Percentiles rank a stretch among this genome's conserved stretches.
phyloP scores from a whole-genome alignment of 1,284 basidiomycete genomes.

The Leccinum fuscescens region DNA sequence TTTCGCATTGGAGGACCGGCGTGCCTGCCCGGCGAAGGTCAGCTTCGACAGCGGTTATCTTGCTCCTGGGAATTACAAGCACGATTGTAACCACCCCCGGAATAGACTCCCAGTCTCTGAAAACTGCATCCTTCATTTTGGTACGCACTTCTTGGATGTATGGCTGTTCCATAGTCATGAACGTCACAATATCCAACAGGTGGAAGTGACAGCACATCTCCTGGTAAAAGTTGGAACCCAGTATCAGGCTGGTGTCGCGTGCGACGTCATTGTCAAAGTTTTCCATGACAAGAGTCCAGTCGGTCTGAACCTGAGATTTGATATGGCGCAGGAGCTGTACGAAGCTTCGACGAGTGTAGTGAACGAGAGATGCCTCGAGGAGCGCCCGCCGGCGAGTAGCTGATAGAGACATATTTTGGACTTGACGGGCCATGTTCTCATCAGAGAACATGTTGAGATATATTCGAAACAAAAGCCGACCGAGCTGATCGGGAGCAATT shows the following conservation, averaged over 20 bases:
- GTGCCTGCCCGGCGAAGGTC: conserved; percentile 27
- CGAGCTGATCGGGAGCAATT: conserved; percentile 33
- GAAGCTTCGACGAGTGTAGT: conserved; percentile 47
- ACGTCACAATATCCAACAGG: conserved; percentile 29
- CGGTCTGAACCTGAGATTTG: conserved; percentile 30
- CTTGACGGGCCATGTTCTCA: conserved; percentile 9
- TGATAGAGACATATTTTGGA: conserved; percentile 1
- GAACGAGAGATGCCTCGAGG: conserved; percentile 14
- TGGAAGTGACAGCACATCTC: conserved; percentile 42
- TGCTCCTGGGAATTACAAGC: conserved; percentile 27
- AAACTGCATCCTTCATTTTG: conserved; percentile 7
- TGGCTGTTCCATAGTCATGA: conserved; percentile 19
- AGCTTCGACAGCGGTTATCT: conserved; percentile 18
- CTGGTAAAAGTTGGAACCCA: conserved; percentile 38
- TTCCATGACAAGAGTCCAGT: conserved; percentile 38
- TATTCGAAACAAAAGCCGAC: conserved; percentile 41
- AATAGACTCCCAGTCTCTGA: conserved; percentile 21
- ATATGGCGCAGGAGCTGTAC: conserved; percentile 40
- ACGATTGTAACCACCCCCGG: conserved; percentile 25
- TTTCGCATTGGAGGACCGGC: conserved; percentile 40
- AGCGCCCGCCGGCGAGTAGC: neutral
- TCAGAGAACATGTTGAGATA: conserved; percentile 47
- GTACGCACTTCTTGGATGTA: conserved; percentile 13
- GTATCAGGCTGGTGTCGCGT: conserved; percentile 29
- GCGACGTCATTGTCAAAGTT: conserved; percentile 30